These are phyloP conservation scores for Phaseolus coccineus DNA, from an alignment of 331 rosid species.

Conservation along the genomic window DNA sequence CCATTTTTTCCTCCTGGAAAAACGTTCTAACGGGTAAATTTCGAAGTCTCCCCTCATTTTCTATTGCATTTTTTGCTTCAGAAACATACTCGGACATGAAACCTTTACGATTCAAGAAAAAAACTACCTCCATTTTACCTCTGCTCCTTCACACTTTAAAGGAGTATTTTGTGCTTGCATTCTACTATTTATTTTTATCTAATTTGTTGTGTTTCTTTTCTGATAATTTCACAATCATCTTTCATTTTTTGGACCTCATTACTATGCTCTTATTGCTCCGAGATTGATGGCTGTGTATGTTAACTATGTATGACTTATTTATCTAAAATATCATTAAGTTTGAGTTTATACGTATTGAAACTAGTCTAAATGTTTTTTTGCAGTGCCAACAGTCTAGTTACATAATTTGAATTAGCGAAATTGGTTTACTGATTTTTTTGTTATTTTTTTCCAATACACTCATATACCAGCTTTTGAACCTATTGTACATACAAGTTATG, in stretches of 20 bases:
- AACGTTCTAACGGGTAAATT: neutral
- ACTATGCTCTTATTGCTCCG: neutral
- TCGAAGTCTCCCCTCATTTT: neutral
- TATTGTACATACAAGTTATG: neutral
- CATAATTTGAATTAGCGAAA: neutral
- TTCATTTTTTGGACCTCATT: neutral
- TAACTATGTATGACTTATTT: neutral
- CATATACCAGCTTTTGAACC: neutral
- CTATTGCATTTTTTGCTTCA: neutral
- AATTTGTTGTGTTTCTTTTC: neutral
- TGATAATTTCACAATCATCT: neutral
- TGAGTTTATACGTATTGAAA: neutral
- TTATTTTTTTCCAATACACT: neutral
- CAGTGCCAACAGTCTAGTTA: slow-evolving; percentile 1
- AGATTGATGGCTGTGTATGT: neutral
- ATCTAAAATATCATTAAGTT: too few relatives aligned
- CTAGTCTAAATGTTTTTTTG: slow-evolving; percentile 20
- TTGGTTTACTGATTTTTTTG: neutral
- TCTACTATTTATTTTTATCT: neutral
- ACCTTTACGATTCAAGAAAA: neutral
- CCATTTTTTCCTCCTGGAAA: neutral
- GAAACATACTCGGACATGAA: neutral
- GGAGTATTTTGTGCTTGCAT: neutral
- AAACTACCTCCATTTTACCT: neutral
- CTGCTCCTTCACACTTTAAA: neutral